Conservation (phyloP, 2,329 filamentous ascomycete species). For the Tympanopsis confertula region DNA sequence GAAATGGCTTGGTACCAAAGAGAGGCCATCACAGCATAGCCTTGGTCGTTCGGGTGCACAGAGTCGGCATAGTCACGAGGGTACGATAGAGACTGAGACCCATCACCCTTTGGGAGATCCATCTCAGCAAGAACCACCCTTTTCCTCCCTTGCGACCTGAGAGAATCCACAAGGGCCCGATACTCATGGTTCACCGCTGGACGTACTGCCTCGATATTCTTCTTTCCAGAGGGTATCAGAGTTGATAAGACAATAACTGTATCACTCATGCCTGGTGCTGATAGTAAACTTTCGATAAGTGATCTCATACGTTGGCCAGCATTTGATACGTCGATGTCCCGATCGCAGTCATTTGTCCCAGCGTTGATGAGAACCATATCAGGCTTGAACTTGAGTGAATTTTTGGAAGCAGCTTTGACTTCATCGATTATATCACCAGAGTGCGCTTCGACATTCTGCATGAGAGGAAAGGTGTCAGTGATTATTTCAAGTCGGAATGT, state of each 20-base stretch:
- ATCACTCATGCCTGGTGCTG: no score
- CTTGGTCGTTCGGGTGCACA: not conserved
- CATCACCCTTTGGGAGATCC: not conserved
- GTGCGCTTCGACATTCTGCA: conserved; percentile 2
- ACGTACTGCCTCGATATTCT: not conserved
- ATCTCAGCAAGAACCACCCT: not conserved
- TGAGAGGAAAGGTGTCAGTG: no score
- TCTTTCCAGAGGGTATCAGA: not conserved
- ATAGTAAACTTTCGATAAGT: not conserved
- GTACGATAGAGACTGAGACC: not conserved
- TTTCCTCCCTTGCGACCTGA: not conserved
- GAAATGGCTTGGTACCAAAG: not conserved
- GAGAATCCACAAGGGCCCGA: not conserved
- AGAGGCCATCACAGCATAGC: not conserved
- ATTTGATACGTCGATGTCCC: not conserved
- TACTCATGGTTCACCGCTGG: not conserved
- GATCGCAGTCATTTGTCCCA: conserved; percentile 2
- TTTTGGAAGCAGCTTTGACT: not conserved
- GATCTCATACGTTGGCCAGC: not conserved
- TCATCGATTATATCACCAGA: conserved; percentile 2
- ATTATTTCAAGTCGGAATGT: no score
- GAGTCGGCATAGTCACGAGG: not conserved
- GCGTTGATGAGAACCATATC: conserved; percentile 4
- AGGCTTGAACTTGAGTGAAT: conserved; percentile 2
- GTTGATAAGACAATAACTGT: not conserved